A percentile compares a stretch with the other conserved stretches of the same genome.
These are phyloP conservation scores for Bigelowiella natans DNA, from an alignment of 78 protist genomes.

Conservation along the genomic window DNA sequence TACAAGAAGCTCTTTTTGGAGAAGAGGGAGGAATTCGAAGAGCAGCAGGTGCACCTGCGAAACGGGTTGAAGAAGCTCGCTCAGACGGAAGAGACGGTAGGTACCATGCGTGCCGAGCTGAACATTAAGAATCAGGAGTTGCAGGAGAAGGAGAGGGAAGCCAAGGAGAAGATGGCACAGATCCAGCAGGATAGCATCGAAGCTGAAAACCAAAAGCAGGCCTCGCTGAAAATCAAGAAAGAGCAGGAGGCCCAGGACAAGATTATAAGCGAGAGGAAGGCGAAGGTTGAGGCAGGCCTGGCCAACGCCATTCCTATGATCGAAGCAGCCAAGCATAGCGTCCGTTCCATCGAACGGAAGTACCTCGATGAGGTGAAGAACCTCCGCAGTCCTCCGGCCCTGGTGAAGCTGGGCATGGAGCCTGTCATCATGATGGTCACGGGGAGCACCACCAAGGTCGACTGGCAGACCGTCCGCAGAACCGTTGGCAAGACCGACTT, in stretches of 20 bases:
- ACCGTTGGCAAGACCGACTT: slow-evolving; percentile 56
- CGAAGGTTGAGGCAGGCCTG: slow-evolving; percentile 25
- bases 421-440: slow-evolving; percentile 40
- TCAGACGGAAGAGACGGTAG: not conserved
- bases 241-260: not conserved
- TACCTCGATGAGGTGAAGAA: slow-evolving; percentile 53
- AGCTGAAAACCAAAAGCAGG: not conserved
- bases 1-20: slow-evolving; percentile 52
- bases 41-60: slow-evolving; percentile 1
- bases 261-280: not conserved
- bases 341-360: slow-evolving; percentile 30
- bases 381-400: slow-evolving; percentile 50
- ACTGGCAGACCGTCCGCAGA: slow-evolving; percentile 68
- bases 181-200: not conserved
- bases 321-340: slow-evolving; percentile 44
- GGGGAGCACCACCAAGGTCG: slow-evolving; percentile 30
- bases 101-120: not conserved
- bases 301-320: slow-evolving; percentile 72
- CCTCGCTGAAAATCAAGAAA: not conserved
- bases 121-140: not conserved
- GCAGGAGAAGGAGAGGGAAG: not conserved
- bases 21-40: slow-evolving; percentile 29
- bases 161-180: not conserved
- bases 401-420: slow-evolving; percentile 57
- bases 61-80: slow-evolving; percentile 2